These are phyloP conservation scores for Trametopsis cervina DNA, from an alignment of 768 basidiomycete species.

Conservation along the genomic window DNA sequence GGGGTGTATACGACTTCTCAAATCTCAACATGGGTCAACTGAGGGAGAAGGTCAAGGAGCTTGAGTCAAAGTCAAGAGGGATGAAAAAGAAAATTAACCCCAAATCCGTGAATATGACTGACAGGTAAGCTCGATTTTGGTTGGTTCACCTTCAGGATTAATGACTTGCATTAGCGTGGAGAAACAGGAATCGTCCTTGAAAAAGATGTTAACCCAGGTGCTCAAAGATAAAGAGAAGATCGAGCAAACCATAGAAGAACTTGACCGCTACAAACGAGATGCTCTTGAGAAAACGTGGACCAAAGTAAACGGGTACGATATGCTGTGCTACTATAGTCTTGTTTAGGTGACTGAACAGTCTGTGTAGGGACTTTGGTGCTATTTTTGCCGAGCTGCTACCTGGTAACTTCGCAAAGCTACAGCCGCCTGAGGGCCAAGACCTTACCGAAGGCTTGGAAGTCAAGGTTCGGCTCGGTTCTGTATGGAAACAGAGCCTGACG, in stretches of 20 bases:
- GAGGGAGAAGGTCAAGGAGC: constrained; percentile 59
- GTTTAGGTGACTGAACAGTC: not conserved
- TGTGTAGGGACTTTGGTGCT: constrained; percentile 83
- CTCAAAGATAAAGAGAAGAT: constrained; percentile 93
- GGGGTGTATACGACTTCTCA: constrained; percentile 77
- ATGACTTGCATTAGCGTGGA: constrained; percentile 57
- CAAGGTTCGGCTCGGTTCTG: constrained; percentile 88
- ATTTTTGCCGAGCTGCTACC: constrained; percentile 96
- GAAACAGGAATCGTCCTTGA: constrained; percentile 82
- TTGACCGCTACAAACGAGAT: constrained; percentile 91
- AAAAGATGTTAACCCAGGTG: constrained; percentile 84
- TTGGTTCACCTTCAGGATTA: not conserved
- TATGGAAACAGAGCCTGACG: constrained; percentile 98
- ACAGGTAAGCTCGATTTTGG: constrained; percentile 50
- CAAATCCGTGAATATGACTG: constrained; percentile 94
- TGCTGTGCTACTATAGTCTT: not conserved
- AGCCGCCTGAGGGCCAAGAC: constrained; percentile 90
- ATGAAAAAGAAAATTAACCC: constrained; percentile 96
- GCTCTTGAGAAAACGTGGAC: constrained; percentile 94
- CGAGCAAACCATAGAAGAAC: constrained; percentile 85
- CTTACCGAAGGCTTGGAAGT: constrained; percentile 95
- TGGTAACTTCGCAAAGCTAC: constrained; percentile 92
- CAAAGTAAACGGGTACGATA: constrained; percentile 81
- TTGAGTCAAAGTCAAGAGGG: constrained; percentile 72
- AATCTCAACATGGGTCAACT: constrained; percentile 53